Conservation (phyloP, 192 early-diverging fungal genomes). For the Linnemannia zychae region DNA sequence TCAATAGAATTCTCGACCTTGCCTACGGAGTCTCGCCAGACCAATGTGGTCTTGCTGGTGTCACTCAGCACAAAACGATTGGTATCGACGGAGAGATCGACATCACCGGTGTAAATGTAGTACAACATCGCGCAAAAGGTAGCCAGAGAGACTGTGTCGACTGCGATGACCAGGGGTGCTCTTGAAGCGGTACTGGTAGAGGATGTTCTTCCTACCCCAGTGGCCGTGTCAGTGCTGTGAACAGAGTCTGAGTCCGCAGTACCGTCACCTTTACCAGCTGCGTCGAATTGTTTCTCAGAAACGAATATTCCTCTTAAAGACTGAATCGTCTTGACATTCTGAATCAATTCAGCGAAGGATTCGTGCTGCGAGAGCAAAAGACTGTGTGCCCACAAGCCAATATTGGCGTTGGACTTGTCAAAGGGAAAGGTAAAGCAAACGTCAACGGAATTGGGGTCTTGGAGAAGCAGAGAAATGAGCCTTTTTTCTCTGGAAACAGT, state of each 20-base stretch:
- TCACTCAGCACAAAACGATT: background rate
- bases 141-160: constrained; percentile 4
- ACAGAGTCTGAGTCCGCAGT: background rate
- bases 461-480: background rate
- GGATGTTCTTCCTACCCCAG: background rate
- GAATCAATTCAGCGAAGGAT: background rate
- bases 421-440: constrained; percentile 12
- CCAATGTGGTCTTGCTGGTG: background rate
- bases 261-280: no score
- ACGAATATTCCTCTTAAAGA: no score
- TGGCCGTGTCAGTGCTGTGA: background rate
- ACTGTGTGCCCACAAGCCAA: constrained; percentile 22
- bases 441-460: constrained; percentile 17
- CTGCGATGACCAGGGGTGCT: background rate
- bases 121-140: constrained; percentile 14
- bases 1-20: background rate
- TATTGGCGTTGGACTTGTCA: background rate
- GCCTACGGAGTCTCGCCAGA: background rate
- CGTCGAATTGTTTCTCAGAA: background rate
- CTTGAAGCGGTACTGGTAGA: no score
- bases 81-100: constrained; percentile 4
- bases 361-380: constrained; percentile 1
- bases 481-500: background rate
- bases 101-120: constrained; percentile 17
- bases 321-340: background rate